Evolutionary conservation across 1,284 basidiomycete genomes (phyloP).

Genomic region (Sporisorium reilianum): DNA sequence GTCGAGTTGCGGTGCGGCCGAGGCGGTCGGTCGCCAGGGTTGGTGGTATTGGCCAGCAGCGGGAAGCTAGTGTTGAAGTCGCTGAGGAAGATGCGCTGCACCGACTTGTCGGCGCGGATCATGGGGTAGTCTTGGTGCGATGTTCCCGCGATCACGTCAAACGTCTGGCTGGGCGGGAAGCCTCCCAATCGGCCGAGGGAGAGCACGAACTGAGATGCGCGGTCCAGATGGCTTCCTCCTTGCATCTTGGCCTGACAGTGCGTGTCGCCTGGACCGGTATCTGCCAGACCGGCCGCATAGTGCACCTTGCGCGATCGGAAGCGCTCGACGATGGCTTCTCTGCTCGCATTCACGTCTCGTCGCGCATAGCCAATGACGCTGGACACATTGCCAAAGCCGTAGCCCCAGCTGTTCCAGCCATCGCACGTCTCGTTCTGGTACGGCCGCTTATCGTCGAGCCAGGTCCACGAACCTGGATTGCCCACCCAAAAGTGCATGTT

Average conservation of each 20-base stretch:
- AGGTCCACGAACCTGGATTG: slow-evolving; percentile 65
- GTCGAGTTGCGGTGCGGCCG: slow-evolving; percentile 14
- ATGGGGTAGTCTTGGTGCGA: slow-evolving; percentile 67
- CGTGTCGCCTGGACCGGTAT: slow-evolving; percentile 63
- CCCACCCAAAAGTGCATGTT: slow-evolving; percentile 64
- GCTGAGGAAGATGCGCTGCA: slow-evolving; percentile 54
- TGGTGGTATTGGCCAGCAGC: slow-evolving; percentile 32
- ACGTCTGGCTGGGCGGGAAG: slow-evolving; percentile 54
- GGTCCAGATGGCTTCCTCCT: slow-evolving; percentile 62
- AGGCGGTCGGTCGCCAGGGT: slow-evolving; percentile 47
- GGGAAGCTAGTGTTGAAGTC: slow-evolving; percentile 52
- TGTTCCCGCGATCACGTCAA: slow-evolving; percentile 58
- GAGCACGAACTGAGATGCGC: slow-evolving; percentile 60
- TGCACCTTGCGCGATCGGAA: slow-evolving; percentile 54
- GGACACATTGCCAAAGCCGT: slow-evolving; percentile 52
- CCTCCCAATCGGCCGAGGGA: slow-evolving; percentile 33
- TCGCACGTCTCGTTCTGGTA: slow-evolving; percentile 31
- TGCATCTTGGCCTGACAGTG: slow-evolving; percentile 61
- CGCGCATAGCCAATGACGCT: slow-evolving; percentile 51
- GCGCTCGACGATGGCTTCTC: slow-evolving; percentile 46
- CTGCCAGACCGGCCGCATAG: slow-evolving; percentile 59
- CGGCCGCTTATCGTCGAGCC: slow-evolving; percentile 51
- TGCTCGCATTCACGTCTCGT: slow-evolving; percentile 52
- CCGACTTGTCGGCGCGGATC: slow-evolving; percentile 57
- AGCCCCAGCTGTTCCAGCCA: slow-evolving; percentile 53